Evolutionary conservation across 108 stramenopile species (phyloP), one percentile per base, ranked within the genome.

Genomic region (Discostella stelligeroides): DNA sequence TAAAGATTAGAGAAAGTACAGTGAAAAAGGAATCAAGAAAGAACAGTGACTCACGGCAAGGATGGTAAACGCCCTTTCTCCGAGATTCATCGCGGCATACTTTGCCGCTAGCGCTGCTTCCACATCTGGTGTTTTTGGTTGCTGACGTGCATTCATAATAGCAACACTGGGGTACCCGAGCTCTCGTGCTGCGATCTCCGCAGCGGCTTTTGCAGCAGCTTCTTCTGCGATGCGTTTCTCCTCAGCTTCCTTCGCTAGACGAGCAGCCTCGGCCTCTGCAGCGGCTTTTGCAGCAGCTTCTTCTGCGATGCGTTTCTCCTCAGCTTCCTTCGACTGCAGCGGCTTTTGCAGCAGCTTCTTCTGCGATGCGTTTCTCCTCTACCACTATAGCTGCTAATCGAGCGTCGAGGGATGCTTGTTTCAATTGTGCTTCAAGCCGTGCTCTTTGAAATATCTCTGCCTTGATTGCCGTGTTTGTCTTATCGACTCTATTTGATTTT

Each of bases 61-160:
- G 27, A 87, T 73, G 43, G 64, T 38, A 58, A 81, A 87, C 11
- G 79, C 79, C 48, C 75, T 70, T 37, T 87, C 86, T 20, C 72
- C 86, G 46, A 87, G 42, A 63, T 68, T 58, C 23, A 84, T 80
- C 0, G 80, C 75, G 53, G 37, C 69, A 72, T 84, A 84, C 70
- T 73, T 84, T 2, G 37, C 27, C 27, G 66, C 58, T 55, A 84
- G 43, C 25, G 43, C 27, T 41, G 57, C 79, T 39, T 75, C 74
- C 30, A 75, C 79, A 15, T 76, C 69, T 11, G 55, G 21, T 28
- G 61, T 27, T 56, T 56, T 74, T 7, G 78, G 78, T 25, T 79
- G 67, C 41, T 42, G 59, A 20, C 68, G 66, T 29, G 68, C 63
- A 45, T 69, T 64, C 65, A 74, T 74, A 10, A 66, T 47, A 40